phyloP scores from a whole-genome alignment of 2,329 filamentous ascomycete genomes.

The Pseudopithomyces maydicus region DNA sequence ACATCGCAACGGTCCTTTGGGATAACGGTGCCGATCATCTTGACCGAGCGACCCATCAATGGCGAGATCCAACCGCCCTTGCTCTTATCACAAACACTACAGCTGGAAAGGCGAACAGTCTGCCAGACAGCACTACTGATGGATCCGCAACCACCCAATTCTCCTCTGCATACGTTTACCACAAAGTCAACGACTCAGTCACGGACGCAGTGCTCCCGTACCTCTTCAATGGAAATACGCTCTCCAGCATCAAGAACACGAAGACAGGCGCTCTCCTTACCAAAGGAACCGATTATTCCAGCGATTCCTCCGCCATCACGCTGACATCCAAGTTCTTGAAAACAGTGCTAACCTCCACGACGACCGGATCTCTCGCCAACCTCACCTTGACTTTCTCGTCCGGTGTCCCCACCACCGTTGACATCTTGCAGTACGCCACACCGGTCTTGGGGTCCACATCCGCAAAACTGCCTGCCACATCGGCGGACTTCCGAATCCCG shows the following conservation, averaged over 20 bases:
- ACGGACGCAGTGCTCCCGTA: slow-evolving; percentile 54
- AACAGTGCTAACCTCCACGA: slow-evolving; percentile 48
- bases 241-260: slow-evolving; percentile 45
- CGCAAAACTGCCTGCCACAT: slow-evolving; percentile 39
- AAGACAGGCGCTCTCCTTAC: slow-evolving; percentile 45
- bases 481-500: slow-evolving; percentile 55
- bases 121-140: slow-evolving; percentile 60
- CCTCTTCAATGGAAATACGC: slow-evolving; percentile 60
- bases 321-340: slow-evolving; percentile 55
- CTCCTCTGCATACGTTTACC: slow-evolving; percentile 62
- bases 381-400: slow-evolving; percentile 60
- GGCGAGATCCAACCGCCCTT: slow-evolving; percentile 57
- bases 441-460: slow-evolving; percentile 45
- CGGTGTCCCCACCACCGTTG: slow-evolving; percentile 54
- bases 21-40: slow-evolving; percentile 64
- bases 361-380: slow-evolving; percentile 42
- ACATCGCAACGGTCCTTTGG: slow-evolving; percentile 61
- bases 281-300: slow-evolving; percentile 53
- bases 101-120: slow-evolving; percentile 53
- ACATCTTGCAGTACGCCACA: slow-evolving; percentile 59
- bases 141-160: slow-evolving; percentile 50
- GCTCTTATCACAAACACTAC: slow-evolving; percentile 55
- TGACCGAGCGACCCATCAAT: slow-evolving; percentile 54
- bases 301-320: slow-evolving; percentile 51
- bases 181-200: slow-evolving; percentile 54